These are phyloP conservation scores for Trypanosoma scelopori DNA, from an alignment of 208 protist species.

Conservation along the genomic window DNA sequence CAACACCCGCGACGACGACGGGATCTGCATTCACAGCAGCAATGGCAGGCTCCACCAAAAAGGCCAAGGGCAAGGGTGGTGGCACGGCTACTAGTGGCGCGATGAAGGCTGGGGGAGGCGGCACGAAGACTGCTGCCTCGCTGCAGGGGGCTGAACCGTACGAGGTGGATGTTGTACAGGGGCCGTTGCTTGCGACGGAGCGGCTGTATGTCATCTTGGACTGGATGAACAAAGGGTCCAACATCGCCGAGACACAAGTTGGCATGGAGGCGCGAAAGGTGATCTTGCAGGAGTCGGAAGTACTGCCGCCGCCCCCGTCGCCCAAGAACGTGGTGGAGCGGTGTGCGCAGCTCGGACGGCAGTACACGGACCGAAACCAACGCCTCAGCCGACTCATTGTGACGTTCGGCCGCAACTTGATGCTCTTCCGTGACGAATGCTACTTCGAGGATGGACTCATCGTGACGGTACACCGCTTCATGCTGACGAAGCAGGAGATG, in stretches of 20 bases:
- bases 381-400: conserved; percentile 68
- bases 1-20: neutral
- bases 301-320: conserved; percentile 47
- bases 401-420: conserved; percentile 59
- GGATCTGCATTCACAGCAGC: neutral
- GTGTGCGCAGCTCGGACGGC: conserved; percentile 56
- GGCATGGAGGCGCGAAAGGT: conserved; percentile 77
- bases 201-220: conserved; percentile 63
- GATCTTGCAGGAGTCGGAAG: conserved; percentile 78
- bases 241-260: conserved; percentile 54
- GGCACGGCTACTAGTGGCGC: neutral
- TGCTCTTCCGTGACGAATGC: conserved; percentile 73
- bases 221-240: conserved; percentile 44
- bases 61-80: neutral
- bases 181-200: conserved; percentile 53
- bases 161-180: conserved; percentile 57
- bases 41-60: neutral
- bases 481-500: conserved; percentile 71
- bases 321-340: conserved; percentile 50
- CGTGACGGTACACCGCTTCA: conserved; percentile 72
- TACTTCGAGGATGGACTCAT: conserved; percentile 80
- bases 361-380: conserved; percentile 84
- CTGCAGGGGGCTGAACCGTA: neutral
- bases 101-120: neutral
- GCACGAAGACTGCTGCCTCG: conserved; percentile 1